Evolutionary conservation across 306 rosid genomes (phyloP).

Genomic region (Trifolium subterraneum): DNA sequence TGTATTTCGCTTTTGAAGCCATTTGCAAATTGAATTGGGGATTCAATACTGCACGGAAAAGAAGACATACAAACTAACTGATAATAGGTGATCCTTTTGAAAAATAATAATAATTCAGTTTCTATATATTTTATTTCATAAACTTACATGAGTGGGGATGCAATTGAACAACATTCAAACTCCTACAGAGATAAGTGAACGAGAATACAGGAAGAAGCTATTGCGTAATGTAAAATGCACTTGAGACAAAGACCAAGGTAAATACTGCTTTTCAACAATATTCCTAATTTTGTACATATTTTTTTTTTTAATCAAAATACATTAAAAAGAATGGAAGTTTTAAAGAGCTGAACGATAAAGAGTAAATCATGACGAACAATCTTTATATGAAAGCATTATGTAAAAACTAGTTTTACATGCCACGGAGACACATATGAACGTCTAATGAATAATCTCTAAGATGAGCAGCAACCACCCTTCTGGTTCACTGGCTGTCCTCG

Average conservation of each 20-base stretch:
- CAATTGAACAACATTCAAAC: neutral
- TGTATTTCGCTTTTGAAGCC: no score
- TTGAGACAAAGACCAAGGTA: conserved; percentile 55
- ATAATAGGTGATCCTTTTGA: neutral
- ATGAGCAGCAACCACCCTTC: conserved; percentile 96
- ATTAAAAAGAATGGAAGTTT: conserved; percentile 86
- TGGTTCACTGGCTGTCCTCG: conserved; percentile 99
- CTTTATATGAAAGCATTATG: conserved; percentile 53
- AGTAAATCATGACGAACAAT: conserved; percentile 54
- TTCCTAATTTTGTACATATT: conserved; percentile 94
- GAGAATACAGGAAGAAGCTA: conserved; percentile 22
- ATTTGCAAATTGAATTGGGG: no score
- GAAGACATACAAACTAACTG: no score
- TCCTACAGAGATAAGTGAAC: neutral
- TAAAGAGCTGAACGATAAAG: conserved; percentile 59
- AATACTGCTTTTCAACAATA: conserved; percentile 77
- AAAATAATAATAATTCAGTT: neutral
- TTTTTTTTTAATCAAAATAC: conserved; percentile 69
- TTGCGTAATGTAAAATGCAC: conserved; percentile 19
- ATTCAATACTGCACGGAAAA: no score
- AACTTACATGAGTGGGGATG: neutral
- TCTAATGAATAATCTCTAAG: conserved; percentile 60
- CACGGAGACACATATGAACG: conserved; percentile 50
- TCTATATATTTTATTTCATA: conserved; percentile 12
- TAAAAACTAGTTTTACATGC: conserved; percentile 68